Base-by-base conservation (phyloP, 805 yeast genomes). In the Pichia pseudocactophila region DNA sequence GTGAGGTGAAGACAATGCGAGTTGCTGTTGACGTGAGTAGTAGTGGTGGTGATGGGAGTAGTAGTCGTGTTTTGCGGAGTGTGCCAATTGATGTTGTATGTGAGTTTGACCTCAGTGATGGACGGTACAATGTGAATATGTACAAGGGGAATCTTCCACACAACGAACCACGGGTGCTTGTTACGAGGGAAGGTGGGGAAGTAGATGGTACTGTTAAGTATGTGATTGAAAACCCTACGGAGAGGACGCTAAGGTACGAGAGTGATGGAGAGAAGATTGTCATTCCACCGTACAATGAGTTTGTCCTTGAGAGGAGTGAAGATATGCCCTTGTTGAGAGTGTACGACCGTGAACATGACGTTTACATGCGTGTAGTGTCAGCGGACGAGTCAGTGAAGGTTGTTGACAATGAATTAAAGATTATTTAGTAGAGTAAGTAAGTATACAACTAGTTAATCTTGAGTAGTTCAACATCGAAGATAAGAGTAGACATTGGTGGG, bases 401-500 rank as follows among this genome's bases (percentile, higher is more conserved):
- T 4, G 57, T 58, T 15, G 57, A 57, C 22, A 59, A 56, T 22
- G 8, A 22, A 22, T 16, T 17, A n/a, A 32, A 10, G 16, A 16
- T 11, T 16, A 11, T 17, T 18, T 32, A 22, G 17, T 9, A 3
- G 27, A 15, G 27, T 18, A 35, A 13, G 19, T 26, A 28, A n/a
- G n/a, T 18, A 27, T 10, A 6, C 11, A 18, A 9, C 50, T 65
- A 73, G 61, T 74, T 74, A 49, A 77, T 73, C 45, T 69, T 70
- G 44, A 76, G 57, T 59, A 84, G 74, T 65, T 84, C 90, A 49
- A 84, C 92, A 54, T 84, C 92, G 54, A 84, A 84, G 56, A 86
- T 70, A 68, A 90, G 76, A 54, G 96, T 89, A 51, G 97, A 94
- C 65, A 86, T 87, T 55, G 96, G 96, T 52, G 97, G 97, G 61